Evolutionary conservation across 2,329 filamentous ascomycete species (phyloP).

Genomic region (Fusarium albidum): DNA sequence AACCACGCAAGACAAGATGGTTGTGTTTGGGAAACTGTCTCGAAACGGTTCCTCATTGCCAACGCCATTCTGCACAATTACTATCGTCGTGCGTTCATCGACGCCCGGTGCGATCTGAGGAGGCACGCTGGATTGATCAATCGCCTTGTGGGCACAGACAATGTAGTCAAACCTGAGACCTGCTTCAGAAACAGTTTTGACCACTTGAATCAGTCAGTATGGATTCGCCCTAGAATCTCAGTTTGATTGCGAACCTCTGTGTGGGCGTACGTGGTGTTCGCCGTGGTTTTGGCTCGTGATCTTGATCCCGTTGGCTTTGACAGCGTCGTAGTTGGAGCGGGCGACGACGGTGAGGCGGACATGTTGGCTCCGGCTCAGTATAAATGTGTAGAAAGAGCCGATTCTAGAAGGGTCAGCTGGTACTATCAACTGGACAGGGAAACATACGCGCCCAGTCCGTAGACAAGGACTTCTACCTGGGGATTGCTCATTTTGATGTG

Average conservation of each 20-base stretch:
- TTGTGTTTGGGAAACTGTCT: conserved; percentile 56
- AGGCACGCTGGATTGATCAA: conserved; percentile 23
- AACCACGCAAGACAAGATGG: conserved; percentile 64
- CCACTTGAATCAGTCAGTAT: conserved; percentile 13
- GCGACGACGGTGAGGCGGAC: conserved; percentile 67
- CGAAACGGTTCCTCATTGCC: conserved; percentile 65
- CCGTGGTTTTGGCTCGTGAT: conserved; percentile 65
- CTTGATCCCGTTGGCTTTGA: conserved; percentile 60
- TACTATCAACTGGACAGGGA: conserved; percentile 4
- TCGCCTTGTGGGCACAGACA: conserved; percentile 34
- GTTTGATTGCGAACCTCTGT: conserved; percentile 44
- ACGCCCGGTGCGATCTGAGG: conserved; percentile 45
- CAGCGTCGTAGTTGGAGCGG: conserved; percentile 66
- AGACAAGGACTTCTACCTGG: conserved; percentile 51
- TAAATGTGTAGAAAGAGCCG: conserved; percentile 66
- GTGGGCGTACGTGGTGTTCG: conserved; percentile 58
- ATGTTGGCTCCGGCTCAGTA: conserved; percentile 52
- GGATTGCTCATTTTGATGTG: conserved; percentile 43
- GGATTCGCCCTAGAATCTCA: not conserved
- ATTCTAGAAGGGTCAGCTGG: conserved; percentile 52
- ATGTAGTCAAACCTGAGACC: conserved; percentile 29
- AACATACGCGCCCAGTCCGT: conserved; percentile 62
- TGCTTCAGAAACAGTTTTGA: conserved; percentile 26
- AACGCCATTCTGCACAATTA: conserved; percentile 69
- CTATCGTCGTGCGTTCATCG: conserved; percentile 58